phyloP scores from a whole-genome alignment of 768 basidiomycete species.

The Suillus lakei region DNA sequence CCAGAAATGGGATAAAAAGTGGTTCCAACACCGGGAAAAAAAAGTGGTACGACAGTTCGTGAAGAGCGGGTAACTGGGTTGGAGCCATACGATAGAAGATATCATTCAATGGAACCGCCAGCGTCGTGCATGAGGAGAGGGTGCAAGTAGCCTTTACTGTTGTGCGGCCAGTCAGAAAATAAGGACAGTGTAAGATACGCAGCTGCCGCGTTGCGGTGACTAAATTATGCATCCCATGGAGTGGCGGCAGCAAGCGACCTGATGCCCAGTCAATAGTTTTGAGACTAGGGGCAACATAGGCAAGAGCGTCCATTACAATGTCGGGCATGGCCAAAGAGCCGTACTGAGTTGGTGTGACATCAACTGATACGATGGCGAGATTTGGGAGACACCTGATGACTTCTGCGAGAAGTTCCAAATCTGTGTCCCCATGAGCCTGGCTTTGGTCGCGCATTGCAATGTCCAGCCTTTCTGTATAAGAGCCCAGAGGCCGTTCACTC shows the following conservation, averaged over 20 bases:
- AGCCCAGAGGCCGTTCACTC: slow-evolving; percentile 21
- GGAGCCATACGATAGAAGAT: slow-evolving; percentile 8
- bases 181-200: slow-evolving; percentile 4
- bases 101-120: background rate
- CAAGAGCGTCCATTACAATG: slow-evolving; percentile 21
- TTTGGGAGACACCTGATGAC: slow-evolving; percentile 22
- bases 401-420: slow-evolving; percentile 13
- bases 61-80: slow-evolving; percentile 21
- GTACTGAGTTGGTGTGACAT: background rate
- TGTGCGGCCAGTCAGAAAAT: background rate
- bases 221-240: background rate
- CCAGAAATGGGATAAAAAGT: background rate
- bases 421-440: background rate
- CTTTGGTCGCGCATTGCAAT: slow-evolving; percentile 25
- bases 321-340: background rate
- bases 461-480: slow-evolving; percentile 30
- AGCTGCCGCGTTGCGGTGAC: slow-evolving; percentile 20
- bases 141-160: slow-evolving; percentile 18
- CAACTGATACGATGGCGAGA: slow-evolving; percentile 28
- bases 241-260: background rate
- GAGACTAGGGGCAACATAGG: slow-evolving; percentile 19
- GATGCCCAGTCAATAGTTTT: slow-evolving; percentile 25
- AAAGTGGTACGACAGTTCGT: background rate
- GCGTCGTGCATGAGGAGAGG: slow-evolving; percentile 14
- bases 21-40: background rate